A percentile compares a stretch with the other conserved stretches of the same genome.
phyloP scores from a whole-genome alignment of 768 basidiomycete species.

The Cubamyces lactineus region DNA sequence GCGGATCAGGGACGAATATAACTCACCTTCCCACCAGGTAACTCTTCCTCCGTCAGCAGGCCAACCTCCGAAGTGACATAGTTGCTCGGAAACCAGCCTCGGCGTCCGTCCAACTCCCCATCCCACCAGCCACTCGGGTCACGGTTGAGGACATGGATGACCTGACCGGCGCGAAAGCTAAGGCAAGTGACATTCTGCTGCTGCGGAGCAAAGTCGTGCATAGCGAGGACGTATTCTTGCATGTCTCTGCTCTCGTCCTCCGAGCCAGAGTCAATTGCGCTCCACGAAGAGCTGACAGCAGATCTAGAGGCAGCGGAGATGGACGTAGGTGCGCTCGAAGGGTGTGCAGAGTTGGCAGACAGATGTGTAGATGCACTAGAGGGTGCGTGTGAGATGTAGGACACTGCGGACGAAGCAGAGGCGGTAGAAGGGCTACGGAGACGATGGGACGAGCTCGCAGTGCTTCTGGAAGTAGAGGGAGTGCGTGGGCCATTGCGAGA shows the following conservation, averaged over 20 bases:
- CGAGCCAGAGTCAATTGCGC: constrained; percentile 20
- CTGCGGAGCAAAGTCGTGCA: constrained; percentile 87
- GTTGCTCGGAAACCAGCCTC: constrained; percentile 99
- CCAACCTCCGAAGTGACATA: constrained; percentile 77
- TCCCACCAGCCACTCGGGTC: constrained; percentile 98
- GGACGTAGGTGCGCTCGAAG: constrained; percentile 7
- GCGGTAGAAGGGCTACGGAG: constrained; percentile 32
- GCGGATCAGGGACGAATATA: constrained; percentile 2
- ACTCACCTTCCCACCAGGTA: constrained; percentile 46
- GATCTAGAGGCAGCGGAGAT: constrained; percentile 11
- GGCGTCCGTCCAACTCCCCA: constrained; percentile 83
- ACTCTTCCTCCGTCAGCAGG: constrained; percentile 61
- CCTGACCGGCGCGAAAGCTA: constrained; percentile 85
- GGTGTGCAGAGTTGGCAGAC: constrained; percentile 15
- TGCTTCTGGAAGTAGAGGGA: constrained; percentile 21
- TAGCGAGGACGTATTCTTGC: constrained; percentile 82
- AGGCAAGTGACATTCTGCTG: constrained; percentile 79
- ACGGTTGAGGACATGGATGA: constrained; percentile 88
- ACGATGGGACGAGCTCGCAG: constrained; percentile 31
- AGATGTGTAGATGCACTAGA: constrained; percentile 17
- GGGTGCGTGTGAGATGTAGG: constrained; percentile 27
- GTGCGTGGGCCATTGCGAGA: constrained; percentile 13
- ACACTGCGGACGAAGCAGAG: constrained; percentile 31
- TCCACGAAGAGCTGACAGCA: constrained; percentile 16
- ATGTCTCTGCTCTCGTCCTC: constrained; percentile 22